A percentile compares a stretch with the other conserved stretches of the same genome.
Evolutionary conservation across 2,329 filamentous ascomycete species (phyloP).

Genomic region (Pseudocercospora pini-densiflorae): DNA sequence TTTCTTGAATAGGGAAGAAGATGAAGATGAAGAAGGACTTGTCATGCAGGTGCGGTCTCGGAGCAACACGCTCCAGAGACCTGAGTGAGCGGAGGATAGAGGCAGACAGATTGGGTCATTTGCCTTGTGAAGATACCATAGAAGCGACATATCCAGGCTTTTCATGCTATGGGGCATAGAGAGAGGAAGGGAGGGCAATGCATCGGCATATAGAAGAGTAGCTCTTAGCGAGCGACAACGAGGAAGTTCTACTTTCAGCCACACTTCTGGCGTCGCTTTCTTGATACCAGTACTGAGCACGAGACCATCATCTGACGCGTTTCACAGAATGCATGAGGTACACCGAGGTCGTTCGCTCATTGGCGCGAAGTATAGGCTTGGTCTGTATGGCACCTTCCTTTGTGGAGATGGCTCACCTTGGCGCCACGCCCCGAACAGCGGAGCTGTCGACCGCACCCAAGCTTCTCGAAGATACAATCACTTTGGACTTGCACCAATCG

Average conservation of each 20-base stretch:
- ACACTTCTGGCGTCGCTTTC: not conserved
- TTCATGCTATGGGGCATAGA: not conserved
- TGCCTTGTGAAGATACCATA: not conserved
- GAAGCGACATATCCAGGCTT: not conserved
- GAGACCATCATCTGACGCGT: not conserved
- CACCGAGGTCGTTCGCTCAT: not conserved
- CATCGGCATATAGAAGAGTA: not conserved
- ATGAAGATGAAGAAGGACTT: slow-evolving; percentile 30
- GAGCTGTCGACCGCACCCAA: not conserved
- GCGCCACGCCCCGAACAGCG: not conserved
- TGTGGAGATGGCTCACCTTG: not conserved
- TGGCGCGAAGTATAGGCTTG: not conserved
- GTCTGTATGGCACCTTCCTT: not conserved
- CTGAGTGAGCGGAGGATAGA: not conserved
- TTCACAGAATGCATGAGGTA: not conserved
- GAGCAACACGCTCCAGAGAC: slow-evolving; percentile 15
- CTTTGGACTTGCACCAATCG: too few relatives aligned
- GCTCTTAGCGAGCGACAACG: not conserved
- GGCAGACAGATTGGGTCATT: not conserved
- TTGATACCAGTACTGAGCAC: not conserved
- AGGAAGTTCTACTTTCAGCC: slow-evolving; percentile 6
- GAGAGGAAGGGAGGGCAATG: not conserved
- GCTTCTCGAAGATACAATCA: not conserved
- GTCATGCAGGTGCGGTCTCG: slow-evolving; percentile 25
- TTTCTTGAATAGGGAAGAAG: slow-evolving; percentile 25